Conservation (phyloP, 140 eudicot genomes). For the Anethum foeniculum region DNA sequence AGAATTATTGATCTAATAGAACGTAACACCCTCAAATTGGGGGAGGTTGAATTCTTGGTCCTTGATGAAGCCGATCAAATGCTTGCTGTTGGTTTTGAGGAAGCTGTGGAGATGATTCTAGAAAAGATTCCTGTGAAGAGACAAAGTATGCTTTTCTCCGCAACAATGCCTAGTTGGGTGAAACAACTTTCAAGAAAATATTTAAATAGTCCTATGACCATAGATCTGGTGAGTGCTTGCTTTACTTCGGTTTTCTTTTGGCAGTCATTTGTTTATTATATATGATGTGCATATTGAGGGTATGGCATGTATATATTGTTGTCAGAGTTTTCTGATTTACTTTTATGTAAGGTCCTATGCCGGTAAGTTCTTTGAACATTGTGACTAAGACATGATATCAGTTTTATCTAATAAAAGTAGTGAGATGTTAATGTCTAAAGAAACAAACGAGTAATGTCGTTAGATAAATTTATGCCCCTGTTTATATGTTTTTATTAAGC, state of each 20-base stretch:
- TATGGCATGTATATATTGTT: neutral
- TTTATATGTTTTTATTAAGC: neutral
- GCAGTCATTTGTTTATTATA: neutral
- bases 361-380: neutral
- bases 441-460: neutral
- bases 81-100: slow-evolving; percentile 99
- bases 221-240: slow-evolving; percentile 58
- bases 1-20: slow-evolving; percentile 81
- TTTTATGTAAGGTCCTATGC: neutral
- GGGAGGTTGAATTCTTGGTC: slow-evolving; percentile 78
- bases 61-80: slow-evolving; percentile 97
- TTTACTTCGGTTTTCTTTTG: neutral
- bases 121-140: slow-evolving; percentile 68
- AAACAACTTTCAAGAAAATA: slow-evolving; percentile 69
- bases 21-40: slow-evolving; percentile 55
- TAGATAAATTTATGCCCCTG: neutral
- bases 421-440: neutral
- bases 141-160: slow-evolving; percentile 98
- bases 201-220: slow-evolving; percentile 66
- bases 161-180: slow-evolving; percentile 95
- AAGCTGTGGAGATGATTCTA: slow-evolving; percentile 73
- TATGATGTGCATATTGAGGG: neutral
- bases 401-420: neutral
- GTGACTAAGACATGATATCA: neutral
- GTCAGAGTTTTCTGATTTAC: neutral